Conservation (phyloP, 805 yeast genomes). For the Pichia exigua region DNA sequence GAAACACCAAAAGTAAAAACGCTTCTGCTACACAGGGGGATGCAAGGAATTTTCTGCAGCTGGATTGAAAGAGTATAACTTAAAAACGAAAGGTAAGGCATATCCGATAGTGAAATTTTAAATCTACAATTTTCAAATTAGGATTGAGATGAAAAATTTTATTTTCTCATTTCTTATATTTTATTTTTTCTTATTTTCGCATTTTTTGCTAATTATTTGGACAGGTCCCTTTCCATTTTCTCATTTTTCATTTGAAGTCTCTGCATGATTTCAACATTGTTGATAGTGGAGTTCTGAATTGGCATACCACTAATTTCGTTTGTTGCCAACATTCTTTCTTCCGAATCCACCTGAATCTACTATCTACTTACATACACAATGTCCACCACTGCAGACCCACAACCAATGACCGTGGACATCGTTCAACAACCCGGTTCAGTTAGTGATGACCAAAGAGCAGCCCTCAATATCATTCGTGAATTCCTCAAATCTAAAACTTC, state of each 20-base stretch:
- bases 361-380: neutral
- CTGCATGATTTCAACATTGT: neutral
- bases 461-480: constrained; percentile 71
- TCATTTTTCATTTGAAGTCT: too few relatives aligned
- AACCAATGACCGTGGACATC: neutral
- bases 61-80: neutral
- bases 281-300: neutral
- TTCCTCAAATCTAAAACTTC: constrained; percentile 88
- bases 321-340: neutral
- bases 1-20: neutral
- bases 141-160: neutral
- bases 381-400: neutral
- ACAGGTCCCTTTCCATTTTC: neutral
- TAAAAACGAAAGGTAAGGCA: neutral
- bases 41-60: neutral
- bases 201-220: neutral
- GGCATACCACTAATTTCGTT: neutral
- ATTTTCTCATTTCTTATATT: neutral
- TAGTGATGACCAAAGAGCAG: constrained; percentile 55
- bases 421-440: neutral
- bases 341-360: too few relatives aligned
- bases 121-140: neutral
- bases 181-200: neutral
- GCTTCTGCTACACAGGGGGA: neutral
- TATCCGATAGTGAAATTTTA: neutral